Percentiles rank a stretch among this genome's conserved stretches.
These are phyloP conservation scores for Pterocarpus macrocarpus DNA, from an alignment of 306 rosid genomes.

Conservation along the genomic window DNA sequence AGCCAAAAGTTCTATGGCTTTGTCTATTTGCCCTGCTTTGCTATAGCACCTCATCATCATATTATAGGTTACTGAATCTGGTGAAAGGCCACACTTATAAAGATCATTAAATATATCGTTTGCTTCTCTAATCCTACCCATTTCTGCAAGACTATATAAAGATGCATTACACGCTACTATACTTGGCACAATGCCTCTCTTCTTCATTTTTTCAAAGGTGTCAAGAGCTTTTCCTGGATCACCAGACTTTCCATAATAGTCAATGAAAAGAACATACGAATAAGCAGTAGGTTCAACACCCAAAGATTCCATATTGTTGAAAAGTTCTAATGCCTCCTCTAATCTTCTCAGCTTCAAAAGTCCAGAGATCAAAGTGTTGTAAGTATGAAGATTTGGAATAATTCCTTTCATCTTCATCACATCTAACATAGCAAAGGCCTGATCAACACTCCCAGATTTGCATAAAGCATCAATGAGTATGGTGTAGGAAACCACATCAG, in stretches of 20 bases:
- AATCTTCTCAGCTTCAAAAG: slow-evolving; percentile 69
- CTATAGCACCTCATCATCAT: slow-evolving; percentile 96
- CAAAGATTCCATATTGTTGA: slow-evolving; percentile 69
- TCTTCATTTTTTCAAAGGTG: slow-evolving; percentile 82
- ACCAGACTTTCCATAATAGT: slow-evolving; percentile 89
- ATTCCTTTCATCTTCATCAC: slow-evolving; percentile 72
- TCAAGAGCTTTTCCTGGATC: slow-evolving; percentile 80
- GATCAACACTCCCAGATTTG: slow-evolving; percentile 72
- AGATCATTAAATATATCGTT: slow-evolving; percentile 72
- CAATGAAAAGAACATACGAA: slow-evolving; percentile 87
- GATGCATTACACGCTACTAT: slow-evolving; percentile 92
- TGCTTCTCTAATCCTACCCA: slow-evolving; percentile 81
- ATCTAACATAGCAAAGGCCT: slow-evolving; percentile 74
- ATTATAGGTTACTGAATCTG: slow-evolving; percentile 87
- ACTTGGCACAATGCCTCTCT: slow-evolving; percentile 79
- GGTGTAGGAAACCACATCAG: slow-evolving; percentile 90
- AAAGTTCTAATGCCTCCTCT: slow-evolving; percentile 78
- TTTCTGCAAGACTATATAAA: slow-evolving; percentile 81
- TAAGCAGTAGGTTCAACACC: slow-evolving; percentile 82
- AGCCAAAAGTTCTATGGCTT: slow-evolving; percentile 70
- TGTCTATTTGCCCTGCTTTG: slow-evolving; percentile 84
- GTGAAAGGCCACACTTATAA: slow-evolving; percentile 76
- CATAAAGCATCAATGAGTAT: slow-evolving; percentile 78
- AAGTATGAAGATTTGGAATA: slow-evolving; percentile 88
- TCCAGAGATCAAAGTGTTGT: slow-evolving; percentile 85